Evolutionary conservation across 2,329 filamentous ascomycete genomes (phyloP).

Genomic region (Chrysoporthe cubensis): DNA sequence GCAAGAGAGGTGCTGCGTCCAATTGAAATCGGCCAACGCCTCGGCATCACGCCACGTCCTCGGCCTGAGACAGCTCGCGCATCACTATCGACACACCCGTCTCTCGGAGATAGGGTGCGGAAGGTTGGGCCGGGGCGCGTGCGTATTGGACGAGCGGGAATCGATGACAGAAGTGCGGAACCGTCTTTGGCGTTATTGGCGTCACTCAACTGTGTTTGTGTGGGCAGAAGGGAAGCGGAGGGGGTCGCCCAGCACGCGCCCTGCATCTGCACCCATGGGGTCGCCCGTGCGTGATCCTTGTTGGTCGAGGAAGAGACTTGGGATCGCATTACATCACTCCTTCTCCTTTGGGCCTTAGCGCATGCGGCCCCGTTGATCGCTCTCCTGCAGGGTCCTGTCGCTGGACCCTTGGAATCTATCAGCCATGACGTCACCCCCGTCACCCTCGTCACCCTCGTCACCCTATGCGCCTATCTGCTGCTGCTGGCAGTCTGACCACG

Average conservation of each 20-base stretch:
- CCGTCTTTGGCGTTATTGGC: neutral
- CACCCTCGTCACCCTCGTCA: neutral
- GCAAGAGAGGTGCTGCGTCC: slow-evolving; percentile 40
- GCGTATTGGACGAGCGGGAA: neutral
- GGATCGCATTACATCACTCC: slow-evolving; percentile 11
- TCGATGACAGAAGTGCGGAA: slow-evolving; percentile 6
- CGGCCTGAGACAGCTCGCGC: neutral
- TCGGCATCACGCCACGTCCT: neutral
- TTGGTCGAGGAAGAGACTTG: neutral
- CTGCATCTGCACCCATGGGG: neutral
- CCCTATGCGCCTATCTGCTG: slow-evolving; percentile 11
- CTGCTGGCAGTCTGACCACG: slow-evolving; percentile 16
- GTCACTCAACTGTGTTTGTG: neutral
- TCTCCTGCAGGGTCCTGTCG: slow-evolving; percentile 15
- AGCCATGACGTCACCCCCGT: slow-evolving; percentile 19
- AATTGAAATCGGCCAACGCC: slow-evolving; percentile 4
- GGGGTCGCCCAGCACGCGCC: neutral
- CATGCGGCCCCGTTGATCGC: slow-evolving; percentile 16
- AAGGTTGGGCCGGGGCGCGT: neutral
- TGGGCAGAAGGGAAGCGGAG: neutral
- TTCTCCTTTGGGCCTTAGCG: slow-evolving; percentile 7
- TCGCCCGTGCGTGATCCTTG: neutral
- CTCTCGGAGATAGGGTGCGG: no score
- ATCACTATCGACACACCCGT: neutral
- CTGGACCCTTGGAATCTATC: slow-evolving; percentile 19